Evolutionary conservation across 1,139 yeast genomes (phyloP).

Genomic region (Candida pseudoviswanathii): DNA sequence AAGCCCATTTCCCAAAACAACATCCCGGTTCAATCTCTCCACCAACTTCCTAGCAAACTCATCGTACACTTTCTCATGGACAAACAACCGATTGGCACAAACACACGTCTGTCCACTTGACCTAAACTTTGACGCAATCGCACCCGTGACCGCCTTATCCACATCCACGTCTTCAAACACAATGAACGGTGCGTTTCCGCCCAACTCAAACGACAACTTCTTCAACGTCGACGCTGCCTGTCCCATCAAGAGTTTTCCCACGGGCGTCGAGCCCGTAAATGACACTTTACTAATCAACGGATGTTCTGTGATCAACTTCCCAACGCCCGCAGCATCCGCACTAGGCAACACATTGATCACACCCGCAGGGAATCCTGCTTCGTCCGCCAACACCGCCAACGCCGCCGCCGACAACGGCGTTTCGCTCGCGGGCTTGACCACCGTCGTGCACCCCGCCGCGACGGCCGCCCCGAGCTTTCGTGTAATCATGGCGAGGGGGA

Average conservation of each 20-base stretch:
- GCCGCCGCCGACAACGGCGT: conserved; percentile 90
- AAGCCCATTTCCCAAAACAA: conserved; percentile 76
- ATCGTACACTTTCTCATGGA: conserved; percentile 72
- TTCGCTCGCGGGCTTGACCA: conserved; percentile 86
- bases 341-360: conserved; percentile 71
- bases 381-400: conserved; percentile 65
- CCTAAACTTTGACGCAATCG: conserved; percentile 61
- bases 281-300: conserved; percentile 72
- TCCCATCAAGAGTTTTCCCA: conserved; percentile 77
- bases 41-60: conserved; percentile 47
- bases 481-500: conserved; percentile 93
- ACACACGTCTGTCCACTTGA: conserved; percentile 91
- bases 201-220: conserved; percentile 83
- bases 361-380: conserved; percentile 90
- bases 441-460: conserved; percentile 92
- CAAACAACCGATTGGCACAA: conserved; percentile 80
- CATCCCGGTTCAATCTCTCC: conserved; percentile 47
- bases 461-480: conserved; percentile 89
- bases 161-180: conserved; percentile 84
- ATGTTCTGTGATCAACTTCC: conserved; percentile 70
- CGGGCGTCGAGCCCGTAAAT: conserved; percentile 88
- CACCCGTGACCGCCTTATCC: conserved; percentile 75
- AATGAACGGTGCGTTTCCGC: conserved; percentile 93
- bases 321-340: conserved; percentile 60
- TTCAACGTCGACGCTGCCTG: conserved; percentile 80